Evolutionary conservation across 2,329 filamentous ascomycete species (phyloP).

Genomic region (Alternaria sp.): DNA sequence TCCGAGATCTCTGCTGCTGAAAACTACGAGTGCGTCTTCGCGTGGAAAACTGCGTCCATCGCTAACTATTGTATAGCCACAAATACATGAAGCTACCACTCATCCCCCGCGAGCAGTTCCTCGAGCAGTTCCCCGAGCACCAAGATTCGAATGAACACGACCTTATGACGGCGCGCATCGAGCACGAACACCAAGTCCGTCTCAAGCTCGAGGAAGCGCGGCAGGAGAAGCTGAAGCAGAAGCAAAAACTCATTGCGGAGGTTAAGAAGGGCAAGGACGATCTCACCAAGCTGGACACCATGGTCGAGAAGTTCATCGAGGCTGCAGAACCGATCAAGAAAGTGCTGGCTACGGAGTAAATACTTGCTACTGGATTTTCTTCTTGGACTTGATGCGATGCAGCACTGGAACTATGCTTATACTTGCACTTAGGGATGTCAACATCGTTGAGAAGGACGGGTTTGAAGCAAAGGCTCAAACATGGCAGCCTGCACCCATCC

Average conservation of each 20-base stretch:
- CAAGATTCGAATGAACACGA: slow-evolving; percentile 75
- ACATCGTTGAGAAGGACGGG: neutral
- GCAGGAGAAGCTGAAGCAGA: slow-evolving; percentile 67
- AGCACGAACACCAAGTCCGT: slow-evolving; percentile 85
- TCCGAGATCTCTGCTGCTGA: slow-evolving; percentile 92
- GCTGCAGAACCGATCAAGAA: slow-evolving; percentile 88
- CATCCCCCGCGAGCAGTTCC: slow-evolving; percentile 82
- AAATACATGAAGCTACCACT: slow-evolving; percentile 86
- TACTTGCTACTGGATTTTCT: neutral
- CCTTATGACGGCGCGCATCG: slow-evolving; percentile 87
- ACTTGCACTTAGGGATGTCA: neutral
- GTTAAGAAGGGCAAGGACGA: slow-evolving; percentile 96
- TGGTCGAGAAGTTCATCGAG: slow-evolving; percentile 93
- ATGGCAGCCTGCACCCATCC: neutral
- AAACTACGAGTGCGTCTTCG: slow-evolving; percentile 77
- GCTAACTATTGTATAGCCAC: slow-evolving; percentile 64
- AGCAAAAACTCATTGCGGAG: slow-evolving; percentile 71
- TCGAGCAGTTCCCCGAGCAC: slow-evolving; percentile 77
- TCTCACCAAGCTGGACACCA: slow-evolving; percentile 85
- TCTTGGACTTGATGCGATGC: neutral
- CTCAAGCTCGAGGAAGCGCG: slow-evolving; percentile 85
- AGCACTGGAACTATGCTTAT: neutral
- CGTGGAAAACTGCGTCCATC: neutral
- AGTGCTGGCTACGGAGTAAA: slow-evolving; percentile 76
- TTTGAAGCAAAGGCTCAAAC: neutral